Conservation (phyloP, 148 eudicot genomes). For the Heliamphora exappendiculata region DNA sequence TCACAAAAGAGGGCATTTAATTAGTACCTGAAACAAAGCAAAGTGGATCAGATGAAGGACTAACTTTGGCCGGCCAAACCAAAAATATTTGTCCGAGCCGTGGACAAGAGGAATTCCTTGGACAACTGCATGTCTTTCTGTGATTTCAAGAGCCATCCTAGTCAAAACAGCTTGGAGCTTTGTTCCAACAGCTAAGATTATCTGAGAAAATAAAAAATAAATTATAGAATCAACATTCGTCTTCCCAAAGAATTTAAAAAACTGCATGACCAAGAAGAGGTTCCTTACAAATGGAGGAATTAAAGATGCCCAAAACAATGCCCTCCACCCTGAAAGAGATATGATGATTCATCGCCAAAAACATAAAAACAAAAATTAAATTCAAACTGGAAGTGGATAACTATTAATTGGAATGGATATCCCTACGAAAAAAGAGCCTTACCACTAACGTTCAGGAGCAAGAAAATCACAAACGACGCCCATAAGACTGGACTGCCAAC, state of each 20-base stretch:
- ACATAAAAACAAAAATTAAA: background rate
- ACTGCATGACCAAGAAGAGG: background rate
- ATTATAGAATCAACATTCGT: background rate
- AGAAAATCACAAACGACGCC: constrained; percentile 72
- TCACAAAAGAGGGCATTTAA: background rate
- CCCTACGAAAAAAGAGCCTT: constrained; percentile 14
- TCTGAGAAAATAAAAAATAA: constrained; percentile 25
- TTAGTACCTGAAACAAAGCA: constrained; percentile 74
- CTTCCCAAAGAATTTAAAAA: background rate
- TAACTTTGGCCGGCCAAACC: constrained; percentile 75
- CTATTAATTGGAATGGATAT: background rate
- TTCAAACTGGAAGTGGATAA: background rate
- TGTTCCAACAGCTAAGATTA: constrained; percentile 84
- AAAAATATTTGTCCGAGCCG: constrained; percentile 78
- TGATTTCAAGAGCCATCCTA: constrained; percentile 79
- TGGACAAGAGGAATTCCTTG: constrained; percentile 91
- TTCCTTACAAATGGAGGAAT: constrained; percentile 66
- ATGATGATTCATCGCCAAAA: background rate
- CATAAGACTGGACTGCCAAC: constrained; percentile 71
- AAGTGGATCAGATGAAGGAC: constrained; percentile 81
- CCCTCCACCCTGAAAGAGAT: constrained; percentile 55
- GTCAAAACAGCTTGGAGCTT: constrained; percentile 81
- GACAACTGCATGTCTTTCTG: constrained; percentile 78
- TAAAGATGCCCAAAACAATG: constrained; percentile 66
- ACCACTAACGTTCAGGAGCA: constrained; percentile 79